Evolutionary conservation across 2,329 filamentous ascomycete species (phyloP).

Genomic region (Ascosphaera acerosa): DNA sequence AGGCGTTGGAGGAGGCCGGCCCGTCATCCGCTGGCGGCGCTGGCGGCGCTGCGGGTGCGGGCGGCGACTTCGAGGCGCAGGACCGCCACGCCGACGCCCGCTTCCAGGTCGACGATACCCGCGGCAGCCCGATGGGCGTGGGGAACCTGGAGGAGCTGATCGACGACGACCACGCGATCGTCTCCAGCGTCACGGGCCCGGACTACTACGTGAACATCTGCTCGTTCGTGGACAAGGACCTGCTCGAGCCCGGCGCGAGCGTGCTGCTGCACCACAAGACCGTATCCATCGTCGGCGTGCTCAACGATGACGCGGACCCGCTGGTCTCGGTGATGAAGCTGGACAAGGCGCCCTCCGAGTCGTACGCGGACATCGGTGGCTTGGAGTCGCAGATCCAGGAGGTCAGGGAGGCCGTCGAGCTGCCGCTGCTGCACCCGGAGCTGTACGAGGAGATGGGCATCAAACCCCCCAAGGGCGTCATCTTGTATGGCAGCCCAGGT

Average conservation of each 20-base stretch:
- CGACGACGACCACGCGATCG: constrained; percentile 96
- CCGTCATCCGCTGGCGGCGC: too few relatives aligned
- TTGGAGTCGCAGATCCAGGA: constrained; percentile 99
- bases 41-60: constrained; percentile 28
- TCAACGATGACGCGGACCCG: constrained; percentile 89
- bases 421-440: constrained; percentile 93
- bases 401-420: constrained; percentile 98
- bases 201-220: constrained; percentile 99
- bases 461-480: constrained; percentile 88
- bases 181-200: constrained; percentile 86
- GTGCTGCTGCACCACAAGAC: constrained; percentile 94
- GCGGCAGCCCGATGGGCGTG: constrained; percentile 94
- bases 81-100: constrained; percentile 90
- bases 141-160: constrained; percentile 97
- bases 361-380: constrained; percentile 99
- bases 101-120: constrained; percentile 89
- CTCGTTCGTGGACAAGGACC: constrained; percentile 98
- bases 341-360: constrained; percentile 97
- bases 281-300: constrained; percentile 86
- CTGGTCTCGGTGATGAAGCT: constrained; percentile 99
- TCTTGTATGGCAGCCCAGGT: constrained; percentile 87
- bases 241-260: constrained; percentile 85
- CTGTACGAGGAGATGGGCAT: constrained; percentile 98
- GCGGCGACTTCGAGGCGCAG: constrained; percentile 45
- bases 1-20: constrained; percentile 39